Base-by-base conservation (phyloP, 805 yeast species). In the Metschnikowia henanensis region DNA sequence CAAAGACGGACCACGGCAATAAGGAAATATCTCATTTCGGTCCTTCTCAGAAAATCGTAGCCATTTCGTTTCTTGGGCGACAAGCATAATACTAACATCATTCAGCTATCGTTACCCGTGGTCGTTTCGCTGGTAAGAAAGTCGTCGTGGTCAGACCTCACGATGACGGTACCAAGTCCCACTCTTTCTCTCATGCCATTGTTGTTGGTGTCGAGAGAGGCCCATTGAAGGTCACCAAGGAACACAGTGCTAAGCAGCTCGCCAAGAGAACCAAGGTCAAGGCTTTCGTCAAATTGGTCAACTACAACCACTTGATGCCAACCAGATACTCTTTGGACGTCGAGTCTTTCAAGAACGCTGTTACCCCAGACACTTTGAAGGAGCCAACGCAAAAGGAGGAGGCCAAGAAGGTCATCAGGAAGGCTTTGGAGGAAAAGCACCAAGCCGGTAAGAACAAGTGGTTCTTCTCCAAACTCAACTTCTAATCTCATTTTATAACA, bases 41-140 rank as follows among this genome's bases (percentile, higher is more conserved):
- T n/a, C n/a, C n/a, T n/a, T n/a, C n/a, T n/a, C n/a, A n/a, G n/a
- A n/a, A n/a, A n/a, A n/a, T n/a, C n/a, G n/a, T n/a, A n/a, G n/a
- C n/a, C n/a, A n/a, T n/a, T n/a, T n/a, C n/a, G n/a, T n/a, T n/a
- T n/a, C n/a, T n/a, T n/a, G n/a, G n/a, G n/a, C n/a, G n/a, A n/a
- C n/a, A n/a, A n/a, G n/a, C n/a, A n/a, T n/a, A 43, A 22, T 43
- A 53, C 57, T 53, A 53, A 53, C 56, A 21, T 28, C 3, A 10
- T 58, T 38, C 71, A 87, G 95, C 98, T 81, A 91, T 94, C 80
- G 91, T 94, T 75, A 96, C 91, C 77, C 92, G 98, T 77, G 99
- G 99, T 72, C 94, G 99, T 82, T 92, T 83, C 88, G 99, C 99
- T 75, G 99, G 99, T 83, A 92, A 91, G 87, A 94, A 94, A 87